A percentile compares a stretch with the other conserved stretches of the same genome.
These are phyloP conservation scores for Cryptococcus sp. DNA, from an alignment of 1,284 basidiomycete genomes.

Conservation along the genomic window DNA sequence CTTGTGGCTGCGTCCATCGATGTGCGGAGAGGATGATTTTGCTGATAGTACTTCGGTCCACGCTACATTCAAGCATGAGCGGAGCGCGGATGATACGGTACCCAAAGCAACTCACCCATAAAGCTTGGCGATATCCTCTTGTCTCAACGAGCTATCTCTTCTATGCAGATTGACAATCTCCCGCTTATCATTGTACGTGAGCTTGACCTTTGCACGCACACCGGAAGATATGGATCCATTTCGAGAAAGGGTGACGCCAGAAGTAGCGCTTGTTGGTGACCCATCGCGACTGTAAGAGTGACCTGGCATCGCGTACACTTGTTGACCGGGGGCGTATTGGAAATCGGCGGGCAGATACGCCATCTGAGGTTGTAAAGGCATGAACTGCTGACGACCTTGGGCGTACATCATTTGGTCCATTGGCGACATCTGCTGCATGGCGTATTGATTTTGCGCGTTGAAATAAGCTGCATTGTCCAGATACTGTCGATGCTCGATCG, in stretches of 20 bases:
- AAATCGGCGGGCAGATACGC: slow-evolving; percentile 10
- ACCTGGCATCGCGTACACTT: slow-evolving; percentile 16
- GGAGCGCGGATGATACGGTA: too few relatives aligned
- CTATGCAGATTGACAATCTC: slow-evolving; percentile 54
- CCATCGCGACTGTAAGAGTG: slow-evolving; percentile 24
- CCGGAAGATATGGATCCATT: slow-evolving; percentile 32
- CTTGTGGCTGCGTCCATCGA: slow-evolving; percentile 42
- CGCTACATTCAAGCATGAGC: slow-evolving; percentile 27
- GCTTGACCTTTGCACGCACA: slow-evolving; percentile 44
- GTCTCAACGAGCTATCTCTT: slow-evolving; percentile 43
- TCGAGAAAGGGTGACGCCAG: slow-evolving; percentile 24
- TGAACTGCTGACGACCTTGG: slow-evolving; percentile 13
- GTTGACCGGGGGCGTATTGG: slow-evolving; percentile 8
- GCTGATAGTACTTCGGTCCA: slow-evolving; percentile 58
- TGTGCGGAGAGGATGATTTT: slow-evolving; percentile 54
- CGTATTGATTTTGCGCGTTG: slow-evolving; percentile 11
- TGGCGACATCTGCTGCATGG: slow-evolving; percentile 10
- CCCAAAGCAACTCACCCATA: slow-evolving; percentile 41
- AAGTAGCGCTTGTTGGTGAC: slow-evolving; percentile 30
- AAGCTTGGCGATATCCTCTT: slow-evolving; percentile 54
- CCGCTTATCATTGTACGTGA: slow-evolving; percentile 53
- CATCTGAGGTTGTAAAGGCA: slow-evolving; percentile 10
- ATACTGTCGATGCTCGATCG: slow-evolving; percentile 18
- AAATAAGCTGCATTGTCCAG: slow-evolving; percentile 15
- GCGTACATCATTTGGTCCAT: slow-evolving; percentile 13